Conservation (phyloP, 495 filamentous ascomycete species). For the Peziza echinospora region DNA sequence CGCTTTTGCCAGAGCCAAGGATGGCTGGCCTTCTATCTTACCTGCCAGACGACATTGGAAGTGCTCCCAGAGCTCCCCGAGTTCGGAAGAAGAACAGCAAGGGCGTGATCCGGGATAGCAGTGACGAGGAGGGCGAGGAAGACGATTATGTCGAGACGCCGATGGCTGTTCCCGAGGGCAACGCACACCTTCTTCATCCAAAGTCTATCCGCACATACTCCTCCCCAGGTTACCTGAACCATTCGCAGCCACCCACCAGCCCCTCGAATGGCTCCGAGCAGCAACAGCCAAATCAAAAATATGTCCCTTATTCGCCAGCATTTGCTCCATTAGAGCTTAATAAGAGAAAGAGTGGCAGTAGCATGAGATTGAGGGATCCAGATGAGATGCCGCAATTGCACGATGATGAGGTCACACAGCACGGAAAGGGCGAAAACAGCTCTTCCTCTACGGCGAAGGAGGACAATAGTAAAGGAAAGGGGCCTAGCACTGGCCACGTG, state of each 20-base stretch:
- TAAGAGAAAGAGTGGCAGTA: background rate
- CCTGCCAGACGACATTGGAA: background rate
- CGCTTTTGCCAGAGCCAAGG: too few relatives aligned
- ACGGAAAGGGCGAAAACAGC: background rate
- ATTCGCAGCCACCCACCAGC: background rate
- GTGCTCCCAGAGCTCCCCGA: background rate
- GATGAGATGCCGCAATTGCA: background rate
- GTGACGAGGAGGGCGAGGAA: background rate
- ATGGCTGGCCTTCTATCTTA: background rate
- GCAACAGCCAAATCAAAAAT: too few relatives aligned
- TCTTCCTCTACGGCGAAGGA: background rate
- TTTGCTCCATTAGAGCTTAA: background rate
- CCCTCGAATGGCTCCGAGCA: background rate
- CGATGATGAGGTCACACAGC: background rate
- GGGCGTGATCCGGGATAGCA: background rate
- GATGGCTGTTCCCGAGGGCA: background rate
- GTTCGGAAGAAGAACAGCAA: background rate
- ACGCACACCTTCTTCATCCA: background rate
- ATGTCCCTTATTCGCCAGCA: background rate
- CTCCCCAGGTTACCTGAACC: too few relatives aligned
- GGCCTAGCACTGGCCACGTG: background rate
- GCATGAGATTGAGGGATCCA: background rate
- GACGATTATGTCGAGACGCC: background rate
- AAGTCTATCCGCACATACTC: background rate
- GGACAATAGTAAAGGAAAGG: background rate